These are phyloP conservation scores for Euphorbia schlechtendalii DNA, from an alignment of 441 rosid species.

Conservation along the genomic window DNA sequence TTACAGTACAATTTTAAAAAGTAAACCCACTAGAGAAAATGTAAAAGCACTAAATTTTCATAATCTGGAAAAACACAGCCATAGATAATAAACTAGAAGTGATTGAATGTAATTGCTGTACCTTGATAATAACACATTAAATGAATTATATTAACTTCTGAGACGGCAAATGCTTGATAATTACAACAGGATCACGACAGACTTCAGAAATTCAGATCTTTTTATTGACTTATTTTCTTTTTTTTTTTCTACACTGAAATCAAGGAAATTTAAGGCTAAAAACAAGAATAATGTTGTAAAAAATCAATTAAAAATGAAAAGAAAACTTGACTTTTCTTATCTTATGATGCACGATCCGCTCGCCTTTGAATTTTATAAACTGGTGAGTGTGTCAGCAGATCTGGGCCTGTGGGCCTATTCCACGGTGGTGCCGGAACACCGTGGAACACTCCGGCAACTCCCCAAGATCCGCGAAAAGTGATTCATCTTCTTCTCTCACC, in stretches of 20 bases:
- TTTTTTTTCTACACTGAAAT: constrained; percentile 40
- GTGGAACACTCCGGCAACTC: constrained; percentile 93
- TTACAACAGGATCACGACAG: constrained; percentile 26
- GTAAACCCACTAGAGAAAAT: no score
- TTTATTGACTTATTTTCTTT: no score
- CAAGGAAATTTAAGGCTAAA: constrained; percentile 18
- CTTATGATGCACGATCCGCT: no score
- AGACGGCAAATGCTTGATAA: constrained; percentile 26
- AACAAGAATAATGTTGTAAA: constrained; percentile 12
- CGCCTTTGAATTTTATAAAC: constrained; percentile 25
- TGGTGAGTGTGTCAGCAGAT: constrained; percentile 80
- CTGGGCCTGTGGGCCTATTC: constrained; percentile 61
- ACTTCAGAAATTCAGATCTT: constrained; percentile 21
- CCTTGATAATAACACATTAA: no score
- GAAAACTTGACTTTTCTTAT: constrained; percentile 11
- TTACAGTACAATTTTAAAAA: no score
- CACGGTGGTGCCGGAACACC: constrained; percentile 58
- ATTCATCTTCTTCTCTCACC: constrained; percentile 87
- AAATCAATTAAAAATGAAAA: background rate
- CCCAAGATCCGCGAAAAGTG: constrained; percentile 84
- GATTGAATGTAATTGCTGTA: background rate
- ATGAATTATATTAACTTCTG: constrained; percentile 10
- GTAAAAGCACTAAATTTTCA: no score
- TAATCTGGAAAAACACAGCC: no score
- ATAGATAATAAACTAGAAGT: constrained; percentile 2